A percentile compares a stretch with the other conserved stretches of the same genome.
Evolutionary conservation across 495 filamentous ascomycete genomes (phyloP).

Genomic region (Aspergillus homomorphus): DNA sequence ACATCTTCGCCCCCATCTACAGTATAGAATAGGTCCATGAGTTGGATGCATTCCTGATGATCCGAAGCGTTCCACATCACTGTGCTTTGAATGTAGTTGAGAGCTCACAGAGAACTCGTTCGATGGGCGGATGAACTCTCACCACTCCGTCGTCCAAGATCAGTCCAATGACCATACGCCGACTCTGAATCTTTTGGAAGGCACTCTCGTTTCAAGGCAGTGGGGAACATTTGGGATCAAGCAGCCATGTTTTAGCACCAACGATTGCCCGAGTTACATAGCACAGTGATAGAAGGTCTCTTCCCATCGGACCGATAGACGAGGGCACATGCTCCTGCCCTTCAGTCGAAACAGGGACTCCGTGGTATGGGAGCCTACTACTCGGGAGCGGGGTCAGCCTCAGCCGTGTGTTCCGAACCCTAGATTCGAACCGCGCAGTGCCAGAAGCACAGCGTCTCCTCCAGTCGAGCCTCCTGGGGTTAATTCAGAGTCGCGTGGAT

Average conservation of each 20-base stretch:
- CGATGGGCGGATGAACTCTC: slow-evolving; percentile 47
- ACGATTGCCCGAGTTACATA: slow-evolving; percentile 42
- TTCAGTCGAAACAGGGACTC: slow-evolving; percentile 48
- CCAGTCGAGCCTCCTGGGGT: slow-evolving; percentile 61
- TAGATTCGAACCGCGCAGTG: slow-evolving; percentile 56
- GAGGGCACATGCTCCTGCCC: slow-evolving; percentile 55
- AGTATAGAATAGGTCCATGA: slow-evolving; percentile 52
- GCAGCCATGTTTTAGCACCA: slow-evolving; percentile 38
- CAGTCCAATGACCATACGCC: slow-evolving; percentile 46
- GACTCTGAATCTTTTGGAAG: slow-evolving; percentile 38
- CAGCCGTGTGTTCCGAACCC: slow-evolving; percentile 58
- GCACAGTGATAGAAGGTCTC: slow-evolving; percentile 39
- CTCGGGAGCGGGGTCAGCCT: slow-evolving; percentile 26
- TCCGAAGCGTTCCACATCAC: slow-evolving; percentile 44
- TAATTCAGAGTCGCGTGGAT: slow-evolving; percentile 44
- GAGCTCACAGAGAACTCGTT: slow-evolving; percentile 39
- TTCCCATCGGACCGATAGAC: slow-evolving; percentile 48
- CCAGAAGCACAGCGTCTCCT: slow-evolving; percentile 61
- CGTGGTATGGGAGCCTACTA: slow-evolving; percentile 44
- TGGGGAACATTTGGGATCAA: slow-evolving; percentile 47
- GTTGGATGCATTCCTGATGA: slow-evolving; percentile 42
- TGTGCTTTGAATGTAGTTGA: slow-evolving; percentile 30
- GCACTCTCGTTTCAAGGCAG: slow-evolving; percentile 43
- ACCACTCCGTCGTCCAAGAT: slow-evolving; percentile 51
- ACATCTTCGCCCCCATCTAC: slow-evolving; percentile 57